Conservation (phyloP, 768 basidiomycete species). For the Suillus plorans region DNA sequence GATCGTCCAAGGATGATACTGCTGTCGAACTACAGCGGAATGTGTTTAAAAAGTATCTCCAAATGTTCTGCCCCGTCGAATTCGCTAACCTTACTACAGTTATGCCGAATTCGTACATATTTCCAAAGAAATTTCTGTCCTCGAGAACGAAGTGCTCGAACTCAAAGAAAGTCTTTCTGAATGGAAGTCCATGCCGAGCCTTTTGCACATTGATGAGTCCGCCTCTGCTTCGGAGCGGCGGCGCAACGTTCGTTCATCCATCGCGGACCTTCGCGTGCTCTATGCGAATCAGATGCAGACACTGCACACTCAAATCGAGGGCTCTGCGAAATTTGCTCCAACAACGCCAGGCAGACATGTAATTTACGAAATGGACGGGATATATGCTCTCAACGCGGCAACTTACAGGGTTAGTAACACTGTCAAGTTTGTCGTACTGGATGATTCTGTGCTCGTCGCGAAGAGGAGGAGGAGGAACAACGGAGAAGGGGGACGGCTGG, state of each 20-base stretch:
- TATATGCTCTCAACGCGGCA: slow-evolving; percentile 85
- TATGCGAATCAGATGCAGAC: slow-evolving; percentile 95
- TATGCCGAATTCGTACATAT: slow-evolving; percentile 97
- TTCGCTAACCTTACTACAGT: slow-evolving; percentile 42
- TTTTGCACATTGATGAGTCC: slow-evolving; percentile 86
- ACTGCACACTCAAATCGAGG: slow-evolving; percentile 87
- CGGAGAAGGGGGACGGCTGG: slow-evolving; percentile 70
- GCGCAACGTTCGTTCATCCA: slow-evolving; percentile 77
- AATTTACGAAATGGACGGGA: slow-evolving; percentile 79
- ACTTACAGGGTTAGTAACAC: slow-evolving; percentile 91
- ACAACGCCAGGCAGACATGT: slow-evolving; percentile 90
- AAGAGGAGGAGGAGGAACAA: slow-evolving; percentile 63
- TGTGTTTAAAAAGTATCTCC: slow-evolving; percentile 87
- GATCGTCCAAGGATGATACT: slow-evolving; percentile 67
- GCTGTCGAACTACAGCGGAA: slow-evolving; percentile 82
- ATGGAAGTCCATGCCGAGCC: slow-evolving; percentile 94
- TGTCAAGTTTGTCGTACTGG: slow-evolving; percentile 87
- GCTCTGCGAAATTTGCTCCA: slow-evolving; percentile 93
- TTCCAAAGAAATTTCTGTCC: slow-evolving; percentile 93
- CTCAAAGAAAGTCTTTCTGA: slow-evolving; percentile 92
- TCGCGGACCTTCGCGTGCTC: slow-evolving; percentile 92
- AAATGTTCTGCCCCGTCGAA: background rate
- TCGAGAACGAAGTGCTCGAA: slow-evolving; percentile 98
- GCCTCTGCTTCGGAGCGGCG: slow-evolving; percentile 63
- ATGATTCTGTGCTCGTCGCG: slow-evolving; percentile 89